Base-by-base conservation (phyloP, 2,329 filamentous ascomycete genomes). In the Talaromyces atroroseus region DNA sequence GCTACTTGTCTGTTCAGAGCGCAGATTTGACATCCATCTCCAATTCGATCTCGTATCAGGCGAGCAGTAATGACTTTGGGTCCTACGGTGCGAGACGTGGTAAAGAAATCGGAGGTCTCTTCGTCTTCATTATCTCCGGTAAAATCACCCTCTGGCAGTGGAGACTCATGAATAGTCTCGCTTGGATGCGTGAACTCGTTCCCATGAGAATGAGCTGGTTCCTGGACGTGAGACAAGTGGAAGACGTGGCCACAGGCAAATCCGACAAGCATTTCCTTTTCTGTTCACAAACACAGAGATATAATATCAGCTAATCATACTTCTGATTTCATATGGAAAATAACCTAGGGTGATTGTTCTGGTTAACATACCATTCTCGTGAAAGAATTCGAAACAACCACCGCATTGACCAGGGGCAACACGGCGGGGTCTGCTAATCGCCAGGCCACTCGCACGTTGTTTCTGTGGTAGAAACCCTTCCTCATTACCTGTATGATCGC, bases 11-110 rank as follows among this genome's bases (percentile, higher is more conserved):
- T 70, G 18, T 65, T 66, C 50, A 71, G 57, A 8, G 71, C 66
- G 61, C 73, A 75, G 24, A 75, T 69, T 21, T 66, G 67, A 57
- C 73, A 75, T 18, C 73, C 71, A 23, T 71, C 66, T 47, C 78
- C 75, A 36, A 92, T 79, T 59, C 83, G 83, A 64, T 92, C 88
- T 62, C 85, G 81, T 58, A 96, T 73, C 54, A 96, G 70, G 61
- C 90, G 82, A 40, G 92, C 91, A 68, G 90, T 89, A 61, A 89
- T 94, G 26, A 96, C 90, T 73, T 96, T 96, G 29, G 87, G 84
- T 0, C 90, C 89, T 6, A 97, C 85, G 53, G 87, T 89, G 38
- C 75, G 70, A 52, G 73, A 74, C 45, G 62, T 69, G 46, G 62
- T 65, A 47, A 64, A 60, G 34, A 63, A 59, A 24, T 49, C 36